These are phyloP conservation scores for Amanita rimosa DNA, from an alignment of 768 basidiomycete species.

Conservation along the genomic window DNA sequence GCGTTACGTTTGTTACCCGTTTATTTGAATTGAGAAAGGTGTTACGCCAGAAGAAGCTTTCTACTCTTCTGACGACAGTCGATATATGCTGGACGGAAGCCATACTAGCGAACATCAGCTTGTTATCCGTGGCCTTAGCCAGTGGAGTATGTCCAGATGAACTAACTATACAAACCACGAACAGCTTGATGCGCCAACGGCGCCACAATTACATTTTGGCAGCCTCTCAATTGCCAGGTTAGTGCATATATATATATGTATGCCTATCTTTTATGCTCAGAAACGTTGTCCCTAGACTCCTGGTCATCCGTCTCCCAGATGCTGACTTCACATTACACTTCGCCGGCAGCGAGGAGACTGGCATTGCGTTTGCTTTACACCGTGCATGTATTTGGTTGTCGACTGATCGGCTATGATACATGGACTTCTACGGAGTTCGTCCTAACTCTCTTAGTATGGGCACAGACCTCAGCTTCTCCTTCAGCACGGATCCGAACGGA, in stretches of 20 bases:
- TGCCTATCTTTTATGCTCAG: background rate
- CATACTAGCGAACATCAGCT: slow-evolving; percentile 41
- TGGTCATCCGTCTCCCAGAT: slow-evolving; percentile 38
- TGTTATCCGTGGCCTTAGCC: slow-evolving; percentile 17
- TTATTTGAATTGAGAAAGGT: slow-evolving; percentile 43
- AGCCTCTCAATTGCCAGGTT: slow-evolving; percentile 62
- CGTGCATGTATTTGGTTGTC: slow-evolving; percentile 39
- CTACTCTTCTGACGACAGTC: slow-evolving; percentile 8
- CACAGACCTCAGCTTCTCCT: background rate
- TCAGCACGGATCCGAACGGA: slow-evolving; percentile 2
- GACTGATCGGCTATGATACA: slow-evolving; percentile 17
- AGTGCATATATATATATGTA: slow-evolving; percentile 1
- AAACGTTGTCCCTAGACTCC: slow-evolving; percentile 24
- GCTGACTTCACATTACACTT: slow-evolving; percentile 36
- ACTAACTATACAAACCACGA: slow-evolving; percentile 6
- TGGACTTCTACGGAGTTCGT: slow-evolving; percentile 11
- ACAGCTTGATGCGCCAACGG: slow-evolving; percentile 26
- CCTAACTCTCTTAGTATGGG: background rate
- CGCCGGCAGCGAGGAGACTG: slow-evolving; percentile 51
- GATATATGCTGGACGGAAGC: slow-evolving; percentile 60
- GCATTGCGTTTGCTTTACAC: slow-evolving; percentile 45
- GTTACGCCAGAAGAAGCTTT: slow-evolving; percentile 18
- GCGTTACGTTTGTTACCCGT: slow-evolving; percentile 18
- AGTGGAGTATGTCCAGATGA: slow-evolving; percentile 6
- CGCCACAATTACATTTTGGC: slow-evolving; percentile 44